Evolutionary conservation across 208 protist species (phyloP).

Genomic region (Leishmania braziliensis): DNA sequence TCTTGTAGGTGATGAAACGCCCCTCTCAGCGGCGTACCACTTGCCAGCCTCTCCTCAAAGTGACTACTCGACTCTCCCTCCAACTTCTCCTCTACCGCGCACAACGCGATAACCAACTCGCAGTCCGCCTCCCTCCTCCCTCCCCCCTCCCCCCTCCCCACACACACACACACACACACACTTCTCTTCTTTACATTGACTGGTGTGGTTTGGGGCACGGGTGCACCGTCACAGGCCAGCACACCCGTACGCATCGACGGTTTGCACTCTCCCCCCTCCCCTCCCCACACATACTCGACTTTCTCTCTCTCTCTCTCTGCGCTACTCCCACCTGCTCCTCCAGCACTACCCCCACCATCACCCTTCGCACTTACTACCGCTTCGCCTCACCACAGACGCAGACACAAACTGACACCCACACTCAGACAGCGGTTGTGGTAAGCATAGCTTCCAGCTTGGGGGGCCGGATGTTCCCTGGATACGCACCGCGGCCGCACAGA

Average conservation of each 20-base stretch:
- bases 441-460: background rate
- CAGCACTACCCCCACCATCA: background rate
- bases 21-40: background rate
- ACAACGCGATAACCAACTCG: background rate
- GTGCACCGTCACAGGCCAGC: background rate
- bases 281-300: background rate
- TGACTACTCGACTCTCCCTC: background rate
- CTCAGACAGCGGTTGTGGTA: background rate
- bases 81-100: background rate
- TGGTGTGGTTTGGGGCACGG: background rate
- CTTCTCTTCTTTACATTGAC: background rate
- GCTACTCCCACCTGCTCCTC: background rate
- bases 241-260: background rate
- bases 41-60: background rate
- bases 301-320: background rate
- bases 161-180: background rate
- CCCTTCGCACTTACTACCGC: background rate
- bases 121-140: background rate
- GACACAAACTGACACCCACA: background rate
- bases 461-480: background rate
- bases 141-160: background rate
- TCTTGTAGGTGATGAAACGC: background rate
- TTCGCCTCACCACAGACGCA: background rate
- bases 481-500: background rate
- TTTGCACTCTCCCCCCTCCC: background rate